Conservation (phyloP, 2,329 filamentous ascomycete species). For the Fusarium udum region DNA sequence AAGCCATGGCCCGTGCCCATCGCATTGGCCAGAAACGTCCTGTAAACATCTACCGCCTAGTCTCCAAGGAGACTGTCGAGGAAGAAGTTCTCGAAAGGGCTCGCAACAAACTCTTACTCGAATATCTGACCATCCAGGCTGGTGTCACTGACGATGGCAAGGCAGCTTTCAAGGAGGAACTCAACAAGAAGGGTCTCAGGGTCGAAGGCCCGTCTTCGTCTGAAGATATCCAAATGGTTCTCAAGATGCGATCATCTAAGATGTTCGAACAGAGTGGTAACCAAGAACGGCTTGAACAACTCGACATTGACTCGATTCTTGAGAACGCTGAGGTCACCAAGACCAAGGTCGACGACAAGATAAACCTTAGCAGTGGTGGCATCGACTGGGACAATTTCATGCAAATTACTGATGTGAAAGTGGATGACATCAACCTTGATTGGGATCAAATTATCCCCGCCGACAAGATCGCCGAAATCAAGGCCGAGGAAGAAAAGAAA, state of each 20-base stretch:
- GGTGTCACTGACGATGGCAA: constrained; percentile 96
- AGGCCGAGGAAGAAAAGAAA: constrained; percentile 86
- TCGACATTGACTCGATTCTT: constrained; percentile 96
- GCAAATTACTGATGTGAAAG: constrained; percentile 97
- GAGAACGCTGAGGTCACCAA: constrained; percentile 97
- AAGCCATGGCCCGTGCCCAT: constrained; percentile 98
- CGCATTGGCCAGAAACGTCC: constrained; percentile 96
- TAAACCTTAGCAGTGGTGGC: constrained; percentile 88
- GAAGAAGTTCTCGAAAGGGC: constrained; percentile 97
- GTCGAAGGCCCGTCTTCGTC: constrained; percentile 86
- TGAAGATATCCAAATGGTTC: constrained; percentile 93
- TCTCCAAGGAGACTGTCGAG: constrained; percentile 98
- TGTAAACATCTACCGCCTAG: constrained; percentile 94
- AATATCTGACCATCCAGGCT: constrained; percentile 96
- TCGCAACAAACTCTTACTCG: constrained; percentile 95
- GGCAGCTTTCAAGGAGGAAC: constrained; percentile 77
- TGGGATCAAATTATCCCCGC: constrained; percentile 99
- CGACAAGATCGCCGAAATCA: constrained; percentile 88
- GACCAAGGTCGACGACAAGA: constrained; percentile 92
- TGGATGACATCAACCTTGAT: constrained; percentile 80
- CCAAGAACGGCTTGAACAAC: constrained; percentile 93
- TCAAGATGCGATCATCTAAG: constrained; percentile 98
- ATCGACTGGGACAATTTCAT: constrained; percentile 91
- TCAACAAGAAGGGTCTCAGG: constrained; percentile 79
- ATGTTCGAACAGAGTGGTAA: constrained; percentile 99